phyloP scores from a whole-genome alignment of 805 yeast species.

The Metschnikowia shivogae region DNA sequence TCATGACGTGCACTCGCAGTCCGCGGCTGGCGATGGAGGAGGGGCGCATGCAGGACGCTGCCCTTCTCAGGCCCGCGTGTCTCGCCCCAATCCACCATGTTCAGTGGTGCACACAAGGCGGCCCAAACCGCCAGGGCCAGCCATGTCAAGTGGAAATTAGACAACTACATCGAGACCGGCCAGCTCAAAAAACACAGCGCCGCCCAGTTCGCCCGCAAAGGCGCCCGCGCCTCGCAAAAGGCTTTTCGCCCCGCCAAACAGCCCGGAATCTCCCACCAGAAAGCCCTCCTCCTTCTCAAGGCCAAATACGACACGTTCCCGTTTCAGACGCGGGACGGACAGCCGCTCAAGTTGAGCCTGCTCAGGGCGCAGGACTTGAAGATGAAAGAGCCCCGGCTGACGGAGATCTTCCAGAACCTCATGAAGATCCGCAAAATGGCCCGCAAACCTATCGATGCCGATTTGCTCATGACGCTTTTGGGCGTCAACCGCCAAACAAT shows the following conservation, averaged over 20 bases:
- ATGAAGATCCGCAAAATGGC: slow-evolving; percentile 21
- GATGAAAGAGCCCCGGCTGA: slow-evolving; percentile 19
- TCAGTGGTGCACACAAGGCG: background rate
- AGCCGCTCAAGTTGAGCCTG: slow-evolving; percentile 20
- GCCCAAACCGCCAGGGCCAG: background rate
- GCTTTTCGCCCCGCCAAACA: background rate
- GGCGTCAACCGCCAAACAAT: slow-evolving; percentile 59
- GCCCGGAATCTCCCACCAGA: slow-evolving; percentile 12
- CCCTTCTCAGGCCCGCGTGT: too few species aligned
- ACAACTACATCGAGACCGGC: slow-evolving; percentile 28
- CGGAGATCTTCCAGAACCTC: slow-evolving; percentile 27
- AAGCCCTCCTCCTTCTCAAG: slow-evolving; percentile 27
- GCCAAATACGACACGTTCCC: slow-evolving; percentile 27
- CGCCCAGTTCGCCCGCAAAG: slow-evolving; percentile 14
- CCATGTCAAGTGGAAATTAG: slow-evolving; percentile 19
- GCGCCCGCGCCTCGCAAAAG: slow-evolving; percentile 4
- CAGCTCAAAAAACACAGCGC: slow-evolving; percentile 20
- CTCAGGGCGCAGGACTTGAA: slow-evolving; percentile 24
- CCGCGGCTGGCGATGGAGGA: too few species aligned
- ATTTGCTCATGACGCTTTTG: slow-evolving; percentile 49
- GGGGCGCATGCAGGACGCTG: too few species aligned
- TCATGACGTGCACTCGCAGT: too few species aligned
- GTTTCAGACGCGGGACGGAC: slow-evolving; percentile 25
- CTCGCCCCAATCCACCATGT: too few species aligned
- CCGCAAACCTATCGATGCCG: slow-evolving; percentile 33